Evolutionary conservation across 2,329 filamentous ascomycete genomes (phyloP), one percentile per base, ranked within the genome.

Genomic region (Dendryphion nanum): DNA sequence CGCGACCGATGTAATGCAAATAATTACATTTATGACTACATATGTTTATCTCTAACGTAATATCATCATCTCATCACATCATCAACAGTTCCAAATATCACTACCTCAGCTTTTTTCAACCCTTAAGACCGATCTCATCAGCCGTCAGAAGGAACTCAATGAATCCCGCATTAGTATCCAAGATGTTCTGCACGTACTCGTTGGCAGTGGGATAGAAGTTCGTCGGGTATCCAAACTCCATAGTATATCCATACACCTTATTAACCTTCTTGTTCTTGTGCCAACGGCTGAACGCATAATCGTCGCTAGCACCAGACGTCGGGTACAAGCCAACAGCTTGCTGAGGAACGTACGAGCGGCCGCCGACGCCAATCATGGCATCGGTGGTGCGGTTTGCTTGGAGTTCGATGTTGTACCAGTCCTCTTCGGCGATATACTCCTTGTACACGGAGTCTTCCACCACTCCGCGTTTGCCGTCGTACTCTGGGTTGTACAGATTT

Each of bases 401-500:
- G 3, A 49, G 37, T 8, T 49, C 52, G 29, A 65, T 57, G 39
- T 63, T 62, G 44, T 56, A 48, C 47, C 55, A 58, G 37, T 68
- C 64, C 6, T 55, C 41, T n/a, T 61, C 44, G 18, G 51, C 53
- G 20, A 68, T 67, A 42, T 61, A 69, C 47, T 69, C 66, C 26
- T 50, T 50, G 51, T 69, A 70, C 75, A 68, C 83, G 79, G 76
- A 61, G 24, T 72, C 63, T 17, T 67, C 61, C 2, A 72, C 57
- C 8, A 74, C 50, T 17, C 77, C 77, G 6, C 77, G 72, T 29
- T 70, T 67, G 32, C 70, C 70, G 43, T 81, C 71, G 44, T 73
- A 82, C 7, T 64, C 56, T 2, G 64, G 39, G 64, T 79, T 81
- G 36, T 66, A 56, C 48, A 79, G 76, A 58, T 69, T 79, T 64